Evolutionary conservation across 805 yeast species (phyloP), one percentile per base, ranked within the genome.

Genomic region (Candida schatavii): DNA sequence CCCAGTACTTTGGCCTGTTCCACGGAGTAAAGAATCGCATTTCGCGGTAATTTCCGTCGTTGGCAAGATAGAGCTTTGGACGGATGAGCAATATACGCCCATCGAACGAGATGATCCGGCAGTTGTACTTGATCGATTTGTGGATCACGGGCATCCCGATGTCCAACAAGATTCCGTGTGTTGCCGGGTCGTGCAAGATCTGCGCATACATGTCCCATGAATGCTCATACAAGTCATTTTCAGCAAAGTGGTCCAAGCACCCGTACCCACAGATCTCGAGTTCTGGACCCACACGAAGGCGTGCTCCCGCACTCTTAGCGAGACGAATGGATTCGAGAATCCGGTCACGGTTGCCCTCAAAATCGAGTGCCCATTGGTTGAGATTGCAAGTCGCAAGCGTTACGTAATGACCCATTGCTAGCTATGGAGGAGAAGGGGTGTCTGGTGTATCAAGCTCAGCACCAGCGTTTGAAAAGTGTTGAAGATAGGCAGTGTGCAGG

Each of bases 351-450:
- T 93, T 93, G 4, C 99, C 99, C 62, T 91, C 98, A 62, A 88
- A 93, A 61, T 93, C 99, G 41, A 93, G 72, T 0, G 99, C 97
- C 99, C 99, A 93, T 75, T 93, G 99, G 68, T 93, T 93, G 49
- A 93, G 74, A 54, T 90, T 88, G 65, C 98, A 91, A 1, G 98
- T 90, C 1, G 98, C 90, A 28, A 91, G 70, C 0, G 97, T 91
- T 37, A 90, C 81, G 43, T 85, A 75, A 41, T 88, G 93, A 1
- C 95, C 90, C 97, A 90, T 90, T 31, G 35, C 27, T 23, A 23
- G 27, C 27, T 7, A 7, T 23, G 27, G 27, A 23, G 27, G 11
- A 23, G 27, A 23, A 11, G n/a, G n/a, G n/a, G n/a, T n/a, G n/a
- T n/a, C n/a, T n/a, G n/a, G n/a, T n/a, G n/a, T n/a, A n/a, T n/a